Conservation (phyloP, 257 asterid species). For the Rehmannia glutinosa region DNA sequence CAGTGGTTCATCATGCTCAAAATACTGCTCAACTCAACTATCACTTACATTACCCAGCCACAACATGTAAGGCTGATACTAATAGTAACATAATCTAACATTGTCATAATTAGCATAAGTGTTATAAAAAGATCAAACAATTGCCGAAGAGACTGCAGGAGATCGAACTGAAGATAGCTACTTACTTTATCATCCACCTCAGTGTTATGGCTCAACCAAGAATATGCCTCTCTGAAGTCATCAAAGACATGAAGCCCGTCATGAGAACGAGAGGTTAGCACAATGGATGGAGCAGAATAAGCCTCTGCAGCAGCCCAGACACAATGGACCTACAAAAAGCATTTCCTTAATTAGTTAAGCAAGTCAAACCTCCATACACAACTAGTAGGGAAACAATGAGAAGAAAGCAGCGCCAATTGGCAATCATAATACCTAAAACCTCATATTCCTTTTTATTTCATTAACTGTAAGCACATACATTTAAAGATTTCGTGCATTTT, state of each 20-base stretch:
- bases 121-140: neutral
- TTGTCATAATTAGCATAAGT: neutral
- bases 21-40: neutral
- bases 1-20: neutral
- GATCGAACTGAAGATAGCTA: constrained; percentile 14
- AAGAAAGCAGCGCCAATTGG: neutral
- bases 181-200: constrained; percentile 97
- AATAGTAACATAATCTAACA: neutral
- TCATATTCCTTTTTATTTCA: neutral
- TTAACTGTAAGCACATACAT: neutral
- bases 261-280: constrained; percentile 72
- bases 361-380: constrained; percentile 8
- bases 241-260: constrained; percentile 98
- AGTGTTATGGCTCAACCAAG: constrained; percentile 97
- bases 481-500: neutral
- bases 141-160: neutral
- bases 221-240: constrained; percentile 99
- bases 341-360: constrained; percentile 16
- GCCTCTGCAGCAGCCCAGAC: constrained; percentile 99
- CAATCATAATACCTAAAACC: neutral
- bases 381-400: constrained; percentile 3
- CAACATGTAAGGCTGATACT: neutral
- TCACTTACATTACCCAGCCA: neutral
- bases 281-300: constrained; percentile 98
- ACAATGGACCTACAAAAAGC: constrained; percentile 72